Percentiles rank a stretch among this genome's conserved stretches.
Evolutionary conservation across 768 basidiomycete species (phyloP).

Genomic region (Thelephora ganbajun): DNA sequence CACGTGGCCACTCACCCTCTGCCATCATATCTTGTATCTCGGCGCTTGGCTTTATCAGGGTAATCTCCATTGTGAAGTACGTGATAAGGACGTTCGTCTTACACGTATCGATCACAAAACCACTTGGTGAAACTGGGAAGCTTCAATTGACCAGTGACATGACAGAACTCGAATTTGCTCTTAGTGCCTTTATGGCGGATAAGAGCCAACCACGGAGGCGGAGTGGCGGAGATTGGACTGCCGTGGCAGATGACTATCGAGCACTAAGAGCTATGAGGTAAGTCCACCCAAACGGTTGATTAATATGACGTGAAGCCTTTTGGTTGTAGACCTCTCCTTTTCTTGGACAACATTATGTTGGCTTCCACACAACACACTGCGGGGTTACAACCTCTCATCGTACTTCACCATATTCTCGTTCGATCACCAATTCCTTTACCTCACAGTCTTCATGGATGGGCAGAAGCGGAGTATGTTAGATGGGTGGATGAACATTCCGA

Average conservation of each 20-base stretch:
- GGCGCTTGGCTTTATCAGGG: constrained; percentile 7
- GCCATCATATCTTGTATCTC: neutral
- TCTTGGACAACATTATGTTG: constrained; percentile 68
- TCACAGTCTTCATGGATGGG: constrained; percentile 85
- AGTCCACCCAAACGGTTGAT: constrained; percentile 10
- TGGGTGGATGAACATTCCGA: constrained; percentile 90
- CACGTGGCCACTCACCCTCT: neutral
- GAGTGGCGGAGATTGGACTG: constrained; percentile 54
- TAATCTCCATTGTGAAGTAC: constrained; percentile 48
- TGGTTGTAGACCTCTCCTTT: constrained; percentile 73
- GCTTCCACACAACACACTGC: constrained; percentile 50
- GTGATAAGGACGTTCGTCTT: constrained; percentile 79
- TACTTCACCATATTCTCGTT: constrained; percentile 86
- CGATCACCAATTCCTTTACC: constrained; percentile 68
- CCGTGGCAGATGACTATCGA: constrained; percentile 77
- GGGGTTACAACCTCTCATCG: constrained; percentile 75
- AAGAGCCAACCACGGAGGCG: constrained; percentile 32
- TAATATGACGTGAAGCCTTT: neutral
- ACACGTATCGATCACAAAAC: constrained; percentile 87
- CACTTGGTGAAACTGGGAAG: constrained; percentile 86
- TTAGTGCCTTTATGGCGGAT: constrained; percentile 65
- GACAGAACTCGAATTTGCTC: constrained; percentile 89
- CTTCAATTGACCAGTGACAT: constrained; percentile 92
- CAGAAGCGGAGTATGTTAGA: constrained; percentile 88
- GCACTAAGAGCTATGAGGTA: constrained; percentile 79